These are phyloP conservation scores for Aspergillus homomorphus DNA, from an alignment of 495 filamentous ascomycete species.

Conservation along the genomic window DNA sequence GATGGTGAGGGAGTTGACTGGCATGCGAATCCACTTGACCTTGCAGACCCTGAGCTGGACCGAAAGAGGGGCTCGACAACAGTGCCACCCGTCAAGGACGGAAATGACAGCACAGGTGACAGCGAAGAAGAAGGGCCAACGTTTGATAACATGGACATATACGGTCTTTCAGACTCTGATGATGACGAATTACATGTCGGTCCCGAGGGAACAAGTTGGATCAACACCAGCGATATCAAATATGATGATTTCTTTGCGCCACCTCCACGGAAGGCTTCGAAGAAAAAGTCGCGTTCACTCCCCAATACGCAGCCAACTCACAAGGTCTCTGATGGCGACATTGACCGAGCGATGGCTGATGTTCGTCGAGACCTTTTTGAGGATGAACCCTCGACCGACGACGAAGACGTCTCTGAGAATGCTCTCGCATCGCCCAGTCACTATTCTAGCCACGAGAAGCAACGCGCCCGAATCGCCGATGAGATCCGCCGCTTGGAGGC, in stretches of 20 bases:
- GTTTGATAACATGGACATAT: conserved; percentile 65
- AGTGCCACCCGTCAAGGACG: conserved; percentile 12
- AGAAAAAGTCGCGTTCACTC: conserved; percentile 43
- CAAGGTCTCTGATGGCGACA: conserved; percentile 52
- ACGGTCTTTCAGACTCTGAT: conserved; percentile 56
- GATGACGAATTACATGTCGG: conserved; percentile 49
- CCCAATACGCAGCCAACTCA: conserved; percentile 49
- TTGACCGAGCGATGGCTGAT: conserved; percentile 84
- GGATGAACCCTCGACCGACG: conserved; percentile 58
- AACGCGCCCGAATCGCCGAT: conserved; percentile 77
- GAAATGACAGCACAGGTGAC: conserved; percentile 43
- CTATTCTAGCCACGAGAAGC: conserved; percentile 80
- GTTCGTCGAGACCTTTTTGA: conserved; percentile 92
- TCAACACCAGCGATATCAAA: conserved; percentile 81
- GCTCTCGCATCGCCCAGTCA: conserved; percentile 47
- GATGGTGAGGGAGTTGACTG: conserved; percentile 87
- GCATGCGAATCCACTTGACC: conserved; percentile 64
- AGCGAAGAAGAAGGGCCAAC: conserved; percentile 72
- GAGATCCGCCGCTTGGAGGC: conserved; percentile 90
- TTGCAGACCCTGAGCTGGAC: conserved; percentile 17
- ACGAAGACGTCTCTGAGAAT: conserved; percentile 37
- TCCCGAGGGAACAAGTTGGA: conserved; percentile 45
- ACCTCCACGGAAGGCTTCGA: conserved; percentile 65
- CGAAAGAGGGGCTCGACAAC: conserved; percentile 16
- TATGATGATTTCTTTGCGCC: conserved; percentile 91